Percentiles rank a stretch among this genome's conserved stretches.
Conservation (phyloP, 23 red algal genomes). For the Cyanidiococcus yangmingshanensis region DNA sequence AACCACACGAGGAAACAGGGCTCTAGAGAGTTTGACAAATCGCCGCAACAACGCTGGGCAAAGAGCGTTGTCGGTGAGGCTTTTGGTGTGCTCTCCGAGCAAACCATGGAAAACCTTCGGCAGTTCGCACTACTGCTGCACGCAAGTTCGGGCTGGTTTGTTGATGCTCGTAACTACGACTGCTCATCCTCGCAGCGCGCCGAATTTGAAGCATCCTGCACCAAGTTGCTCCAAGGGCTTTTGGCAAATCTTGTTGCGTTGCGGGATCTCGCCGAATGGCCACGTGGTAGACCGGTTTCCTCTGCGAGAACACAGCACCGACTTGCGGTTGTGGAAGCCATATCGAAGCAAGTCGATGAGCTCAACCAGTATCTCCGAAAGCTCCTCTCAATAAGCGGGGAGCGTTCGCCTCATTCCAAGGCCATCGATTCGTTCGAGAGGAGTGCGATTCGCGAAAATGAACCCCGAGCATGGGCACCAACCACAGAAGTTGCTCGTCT, state of each 20-base stretch:
- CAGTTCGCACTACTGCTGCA: neutral
- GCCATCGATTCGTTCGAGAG: neutral
- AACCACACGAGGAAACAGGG: too few relatives aligned
- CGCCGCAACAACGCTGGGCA: too few relatives aligned
- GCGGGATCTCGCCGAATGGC: constrained; percentile 6
- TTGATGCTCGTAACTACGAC: constrained; percentile 17
- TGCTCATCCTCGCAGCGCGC: neutral
- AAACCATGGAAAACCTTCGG: neutral
- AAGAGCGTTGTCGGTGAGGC: neutral
- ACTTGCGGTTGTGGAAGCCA: neutral
- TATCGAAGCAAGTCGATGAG: neutral
- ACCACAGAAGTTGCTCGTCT: neutral
- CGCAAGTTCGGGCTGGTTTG: neutral
- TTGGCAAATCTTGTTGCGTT: neutral
- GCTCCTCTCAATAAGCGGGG: neutral
- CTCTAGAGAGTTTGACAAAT: too few relatives aligned
- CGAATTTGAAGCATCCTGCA: neutral
- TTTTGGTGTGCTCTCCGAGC: neutral
- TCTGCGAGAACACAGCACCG: neutral
- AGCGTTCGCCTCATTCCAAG: neutral
- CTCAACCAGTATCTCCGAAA: neutral
- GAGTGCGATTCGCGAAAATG: neutral
- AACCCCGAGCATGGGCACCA: neutral
- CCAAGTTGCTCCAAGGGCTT: neutral
- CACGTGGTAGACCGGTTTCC: neutral